These are phyloP conservation scores for Nitzschia palea DNA, from an alignment of 108 stramenopile genomes.

Conservation along the genomic window DNA sequence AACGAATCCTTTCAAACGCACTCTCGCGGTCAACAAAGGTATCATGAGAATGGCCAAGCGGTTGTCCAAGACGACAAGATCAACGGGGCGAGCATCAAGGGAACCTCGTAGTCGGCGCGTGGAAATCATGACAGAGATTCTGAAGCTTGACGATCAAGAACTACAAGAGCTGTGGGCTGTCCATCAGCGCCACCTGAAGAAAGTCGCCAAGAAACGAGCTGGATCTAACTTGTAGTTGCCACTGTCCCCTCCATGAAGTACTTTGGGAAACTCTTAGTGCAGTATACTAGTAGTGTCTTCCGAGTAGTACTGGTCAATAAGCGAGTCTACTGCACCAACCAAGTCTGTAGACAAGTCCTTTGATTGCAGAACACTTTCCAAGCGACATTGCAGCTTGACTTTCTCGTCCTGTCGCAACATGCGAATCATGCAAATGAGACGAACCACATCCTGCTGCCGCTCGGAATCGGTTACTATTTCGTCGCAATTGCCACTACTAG, in stretches of 20 bases:
- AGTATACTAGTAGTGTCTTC: too few species aligned
- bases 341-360: neutral
- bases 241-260: neutral
- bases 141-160: slow-evolving; percentile 37
- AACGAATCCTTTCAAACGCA: slow-evolving; percentile 59
- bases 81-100: neutral
- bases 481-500: neutral
- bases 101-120: slow-evolving; percentile 18
- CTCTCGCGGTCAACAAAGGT: slow-evolving; percentile 62
- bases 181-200: slow-evolving; percentile 22
- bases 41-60: slow-evolving; percentile 46
- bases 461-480: neutral
- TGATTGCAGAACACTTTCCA: slow-evolving; percentile 4
- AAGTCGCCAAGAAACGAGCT: slow-evolving; percentile 23
- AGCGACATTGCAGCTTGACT: slow-evolving; percentile 9
- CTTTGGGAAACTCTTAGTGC: too few species aligned
- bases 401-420: neutral
- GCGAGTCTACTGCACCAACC: neutral
- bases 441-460: neutral
- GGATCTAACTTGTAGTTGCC: neutral
- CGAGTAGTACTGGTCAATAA: too few species aligned
- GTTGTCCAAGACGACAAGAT: neutral
- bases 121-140: slow-evolving; percentile 36
- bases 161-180: slow-evolving; percentile 36
- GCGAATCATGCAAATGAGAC: slow-evolving; percentile 10